Conservation (phyloP, 352 stramenopile genomes). For the Globisporangium echinulatum region DNA sequence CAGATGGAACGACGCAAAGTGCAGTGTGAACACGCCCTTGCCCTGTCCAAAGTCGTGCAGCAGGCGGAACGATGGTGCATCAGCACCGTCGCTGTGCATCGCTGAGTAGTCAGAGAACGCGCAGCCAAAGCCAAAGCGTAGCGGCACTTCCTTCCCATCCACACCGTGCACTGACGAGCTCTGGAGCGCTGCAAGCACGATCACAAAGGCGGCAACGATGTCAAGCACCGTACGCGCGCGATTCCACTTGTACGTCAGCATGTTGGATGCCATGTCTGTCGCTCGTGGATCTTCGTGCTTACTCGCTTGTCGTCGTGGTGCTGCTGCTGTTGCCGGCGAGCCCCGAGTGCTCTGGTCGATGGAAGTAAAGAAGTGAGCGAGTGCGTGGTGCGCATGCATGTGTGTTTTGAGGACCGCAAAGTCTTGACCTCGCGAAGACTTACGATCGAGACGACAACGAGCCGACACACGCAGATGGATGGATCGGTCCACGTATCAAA, state of each 20-base stretch:
- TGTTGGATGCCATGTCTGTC: neutral
- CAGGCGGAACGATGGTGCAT: constrained; percentile 32
- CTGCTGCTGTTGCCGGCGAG: neutral
- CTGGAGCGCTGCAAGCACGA: neutral
- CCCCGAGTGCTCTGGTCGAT: neutral
- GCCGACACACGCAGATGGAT: constrained; percentile 6
- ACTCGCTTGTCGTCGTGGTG: neutral
- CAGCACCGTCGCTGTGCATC: constrained; percentile 13
- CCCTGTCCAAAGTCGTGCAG: constrained; percentile 39
- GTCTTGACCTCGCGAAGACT: no score
- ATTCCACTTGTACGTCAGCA: neutral
- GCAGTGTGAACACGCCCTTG: constrained; percentile 49
- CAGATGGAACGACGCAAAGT: constrained; percentile 50
- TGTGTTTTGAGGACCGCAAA: no score
- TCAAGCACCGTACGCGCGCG: no score
- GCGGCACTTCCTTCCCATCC: constrained; percentile 10
- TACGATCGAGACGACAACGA: constrained; percentile 13
- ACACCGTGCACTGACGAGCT: neutral
- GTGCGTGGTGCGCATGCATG: neutral
- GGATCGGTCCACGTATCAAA: neutral
- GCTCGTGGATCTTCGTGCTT: neutral
- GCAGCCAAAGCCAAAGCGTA: constrained; percentile 40
- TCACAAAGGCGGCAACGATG: neutral
- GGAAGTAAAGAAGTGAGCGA: constrained; percentile 6
- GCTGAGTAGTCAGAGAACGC: constrained; percentile 46